A percentile compares a stretch with the other conserved stretches of the same genome.
phyloP scores from a whole-genome alignment of 2,329 filamentous ascomycete genomes.

The Epichloe sibirici region DNA sequence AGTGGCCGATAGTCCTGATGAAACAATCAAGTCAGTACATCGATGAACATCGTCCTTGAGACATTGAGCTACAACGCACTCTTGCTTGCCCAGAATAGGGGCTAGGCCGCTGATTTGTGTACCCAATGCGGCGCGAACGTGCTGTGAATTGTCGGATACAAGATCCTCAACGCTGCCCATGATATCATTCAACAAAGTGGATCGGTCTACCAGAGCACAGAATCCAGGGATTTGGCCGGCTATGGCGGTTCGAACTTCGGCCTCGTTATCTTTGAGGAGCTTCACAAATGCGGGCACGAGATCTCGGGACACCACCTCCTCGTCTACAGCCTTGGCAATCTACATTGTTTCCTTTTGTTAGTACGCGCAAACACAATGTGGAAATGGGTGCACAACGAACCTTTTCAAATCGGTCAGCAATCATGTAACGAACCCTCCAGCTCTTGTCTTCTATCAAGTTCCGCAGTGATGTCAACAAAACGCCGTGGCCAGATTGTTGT shows the following conservation, averaged over 20 bases:
- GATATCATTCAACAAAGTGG: slow-evolving; percentile 83
- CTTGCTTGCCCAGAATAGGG: slow-evolving; percentile 93
- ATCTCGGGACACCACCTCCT: slow-evolving; percentile 88
- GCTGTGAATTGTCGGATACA: slow-evolving; percentile 90
- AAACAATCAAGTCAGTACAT: not conserved
- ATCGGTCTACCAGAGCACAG: slow-evolving; percentile 77
- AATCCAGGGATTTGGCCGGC: slow-evolving; percentile 97
- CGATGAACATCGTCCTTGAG: not conserved
- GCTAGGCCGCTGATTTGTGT: slow-evolving; percentile 95
- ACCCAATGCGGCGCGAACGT: slow-evolving; percentile 87
- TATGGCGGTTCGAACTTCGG: slow-evolving; percentile 92
- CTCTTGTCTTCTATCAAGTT: slow-evolving; percentile 98
- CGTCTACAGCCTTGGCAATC: slow-evolving; percentile 97
- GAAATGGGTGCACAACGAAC: slow-evolving; percentile 28
- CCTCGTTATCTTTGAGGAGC: slow-evolving; percentile 93
- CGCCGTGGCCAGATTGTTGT: slow-evolving; percentile 91
- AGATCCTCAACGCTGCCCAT: slow-evolving; percentile 95
- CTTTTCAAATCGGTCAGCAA: slow-evolving; percentile 97
- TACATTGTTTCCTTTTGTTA: slow-evolving; percentile 22
- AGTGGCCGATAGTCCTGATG: slow-evolving; percentile 81
- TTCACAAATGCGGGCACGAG: slow-evolving; percentile 95
- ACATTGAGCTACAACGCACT: slow-evolving; percentile 44
- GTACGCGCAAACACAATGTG: not conserved
- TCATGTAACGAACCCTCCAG: slow-evolving; percentile 98
- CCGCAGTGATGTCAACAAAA: slow-evolving; percentile 78